A percentile compares a stretch with the other conserved stretches of the same genome.
Conservation (phyloP, 2,329 filamentous ascomycete species). For the Botrytis hyacinthi region DNA sequence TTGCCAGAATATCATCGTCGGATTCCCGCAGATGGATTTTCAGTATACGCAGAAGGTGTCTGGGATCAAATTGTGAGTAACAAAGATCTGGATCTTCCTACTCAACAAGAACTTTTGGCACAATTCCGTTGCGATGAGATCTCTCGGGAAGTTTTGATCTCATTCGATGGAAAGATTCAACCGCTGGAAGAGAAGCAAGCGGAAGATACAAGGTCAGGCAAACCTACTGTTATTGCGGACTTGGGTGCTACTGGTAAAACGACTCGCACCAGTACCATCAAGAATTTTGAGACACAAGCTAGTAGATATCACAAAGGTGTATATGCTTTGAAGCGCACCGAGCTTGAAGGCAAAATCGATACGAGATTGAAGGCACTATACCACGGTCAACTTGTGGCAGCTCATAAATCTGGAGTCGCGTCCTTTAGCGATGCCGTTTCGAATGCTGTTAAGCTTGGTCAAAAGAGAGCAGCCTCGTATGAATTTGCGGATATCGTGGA, state of each 20-base stretch:
- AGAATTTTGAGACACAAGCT: conserved; percentile 85
- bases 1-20: conserved; percentile 91
- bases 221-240: conserved; percentile 67
- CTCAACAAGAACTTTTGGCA: conserved; percentile 92
- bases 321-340: conserved; percentile 78
- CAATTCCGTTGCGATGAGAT: conserved; percentile 99
- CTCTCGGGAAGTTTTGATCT: conserved; percentile 77
- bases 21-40: conserved; percentile 96
- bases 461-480: conserved; percentile 86
- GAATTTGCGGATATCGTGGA: conserved; percentile 95
- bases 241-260: conserved; percentile 71
- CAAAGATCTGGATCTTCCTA: conserved; percentile 94
- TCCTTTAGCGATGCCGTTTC: conserved; percentile 86
- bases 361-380: conserved; percentile 84
- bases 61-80: conserved; percentile 99
- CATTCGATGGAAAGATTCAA: conserved; percentile 76
- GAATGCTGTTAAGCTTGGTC: conserved; percentile 82
- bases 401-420: conserved; percentile 82
- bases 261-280: conserved; percentile 70
- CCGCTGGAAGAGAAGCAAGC: conserved; percentile 86
- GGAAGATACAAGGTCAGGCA: conserved; percentile 70
- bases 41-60: conserved; percentile 86
- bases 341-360: conserved; percentile 85
- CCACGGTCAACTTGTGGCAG: conserved; percentile 80
- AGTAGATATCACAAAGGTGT: conserved; percentile 97